phyloP scores from a whole-genome alignment of 768 basidiomycete species.

The Saitozyma sp. region DNA sequence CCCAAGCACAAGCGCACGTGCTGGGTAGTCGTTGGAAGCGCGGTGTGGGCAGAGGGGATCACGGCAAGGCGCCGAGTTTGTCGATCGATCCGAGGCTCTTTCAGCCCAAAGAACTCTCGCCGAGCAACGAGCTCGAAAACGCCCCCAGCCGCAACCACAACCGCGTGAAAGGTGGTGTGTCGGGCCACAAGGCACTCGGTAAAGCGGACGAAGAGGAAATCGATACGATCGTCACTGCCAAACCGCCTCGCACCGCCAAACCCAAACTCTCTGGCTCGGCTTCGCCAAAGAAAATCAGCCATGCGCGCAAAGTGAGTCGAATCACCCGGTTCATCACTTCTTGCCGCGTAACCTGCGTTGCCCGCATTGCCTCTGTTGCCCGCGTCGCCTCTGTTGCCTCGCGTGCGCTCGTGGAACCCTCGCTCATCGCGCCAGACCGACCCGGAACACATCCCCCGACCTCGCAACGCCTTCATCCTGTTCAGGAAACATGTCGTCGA shows the following conservation, averaged over 20 bases:
- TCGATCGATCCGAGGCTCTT: slow-evolving; percentile 31
- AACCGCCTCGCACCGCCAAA: slow-evolving; percentile 14
- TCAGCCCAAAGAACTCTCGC: slow-evolving; percentile 1
- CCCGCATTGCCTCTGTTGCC: not conserved
- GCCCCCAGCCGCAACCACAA: too few species aligned
- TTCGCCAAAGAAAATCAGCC: slow-evolving; percentile 34
- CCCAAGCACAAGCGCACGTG: too few species aligned
- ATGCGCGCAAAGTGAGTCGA: slow-evolving; percentile 40
- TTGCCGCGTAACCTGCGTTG: too few species aligned
- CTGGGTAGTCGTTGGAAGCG: too few species aligned
- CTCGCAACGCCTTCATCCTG: slow-evolving; percentile 76
- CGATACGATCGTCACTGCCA: slow-evolving; percentile 29
- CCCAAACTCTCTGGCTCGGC: slow-evolving; percentile 4
- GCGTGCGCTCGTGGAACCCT: not conserved
- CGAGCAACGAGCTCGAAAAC: too few species aligned
- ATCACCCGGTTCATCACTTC: not conserved
- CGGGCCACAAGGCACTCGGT: not conserved
- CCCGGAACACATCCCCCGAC: slow-evolving; percentile 65
- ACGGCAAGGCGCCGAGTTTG: not conserved
- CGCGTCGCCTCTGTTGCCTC: not conserved
- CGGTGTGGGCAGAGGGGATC: too few species aligned
- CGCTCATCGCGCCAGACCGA: slow-evolving; percentile 23
- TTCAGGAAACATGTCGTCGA: slow-evolving; percentile 73
- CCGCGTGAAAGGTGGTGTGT: not conserved
- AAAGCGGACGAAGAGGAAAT: slow-evolving; percentile 13